A percentile compares a stretch with the other conserved stretches of the same genome.
These are phyloP conservation scores for Sporothrix brunneoviolacea DNA, from an alignment of 2,329 filamentous ascomycete species.

Conservation along the genomic window DNA sequence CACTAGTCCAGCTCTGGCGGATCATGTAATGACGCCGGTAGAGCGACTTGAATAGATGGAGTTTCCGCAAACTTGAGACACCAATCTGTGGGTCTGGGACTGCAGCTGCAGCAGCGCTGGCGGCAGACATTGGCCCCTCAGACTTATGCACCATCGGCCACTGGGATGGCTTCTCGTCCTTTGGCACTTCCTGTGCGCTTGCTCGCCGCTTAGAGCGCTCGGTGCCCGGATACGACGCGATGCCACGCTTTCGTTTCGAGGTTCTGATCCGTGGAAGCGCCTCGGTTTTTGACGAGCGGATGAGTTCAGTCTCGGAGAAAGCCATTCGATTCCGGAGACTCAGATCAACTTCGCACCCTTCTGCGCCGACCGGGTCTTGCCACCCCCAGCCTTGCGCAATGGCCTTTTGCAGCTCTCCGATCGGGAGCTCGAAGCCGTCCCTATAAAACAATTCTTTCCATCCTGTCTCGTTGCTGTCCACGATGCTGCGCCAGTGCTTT, in stretches of 20 bases:
- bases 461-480: slow-evolving; percentile 88
- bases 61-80: slow-evolving; percentile 66
- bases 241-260: slow-evolving; percentile 51
- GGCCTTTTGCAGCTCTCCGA: slow-evolving; percentile 77
- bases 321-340: slow-evolving; percentile 51
- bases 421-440: slow-evolving; percentile 72
- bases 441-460: slow-evolving; percentile 90
- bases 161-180: slow-evolving; percentile 35
- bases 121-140: slow-evolving; percentile 80
- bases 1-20: slow-evolving; percentile 84
- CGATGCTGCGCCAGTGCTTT: slow-evolving; percentile 83
- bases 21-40: slow-evolving; percentile 92
- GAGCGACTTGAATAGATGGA: slow-evolving; percentile 93
- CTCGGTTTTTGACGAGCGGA: slow-evolving; percentile 33
- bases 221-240: slow-evolving; percentile 37
- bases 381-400: slow-evolving; percentile 94
- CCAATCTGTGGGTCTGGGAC: slow-evolving; percentile 78
- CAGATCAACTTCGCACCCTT: slow-evolving; percentile 75
- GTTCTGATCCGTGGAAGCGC: slow-evolving; percentile 36
- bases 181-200: slow-evolving; percentile 39
- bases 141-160: slow-evolving; percentile 49
- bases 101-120: slow-evolving; percentile 73
- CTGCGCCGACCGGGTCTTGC: slow-evolving; percentile 74
- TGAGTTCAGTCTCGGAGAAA: slow-evolving; percentile 47
- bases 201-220: slow-evolving; percentile 50